Percentiles rank a stretch among this genome's conserved stretches.
Conservation (phyloP, 2,329 filamentous ascomycete genomes). For the Arthroderma uncinatum region DNA sequence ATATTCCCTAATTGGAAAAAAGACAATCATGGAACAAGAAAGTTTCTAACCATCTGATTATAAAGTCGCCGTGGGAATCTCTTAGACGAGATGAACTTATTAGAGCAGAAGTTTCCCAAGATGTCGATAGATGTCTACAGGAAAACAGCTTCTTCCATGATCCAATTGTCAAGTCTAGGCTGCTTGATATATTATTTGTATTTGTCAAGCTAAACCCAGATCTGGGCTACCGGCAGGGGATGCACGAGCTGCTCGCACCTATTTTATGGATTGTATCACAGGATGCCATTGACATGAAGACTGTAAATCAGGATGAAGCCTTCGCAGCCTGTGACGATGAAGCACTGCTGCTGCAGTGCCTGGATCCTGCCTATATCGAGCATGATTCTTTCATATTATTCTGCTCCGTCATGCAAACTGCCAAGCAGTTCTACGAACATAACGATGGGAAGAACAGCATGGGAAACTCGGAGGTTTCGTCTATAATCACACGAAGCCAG, state of each 20-base stretch:
- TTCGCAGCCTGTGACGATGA: conserved; percentile 30
- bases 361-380: conserved; percentile 67
- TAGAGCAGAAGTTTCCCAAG: conserved; percentile 81
- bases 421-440: conserved; percentile 77
- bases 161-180: conserved; percentile 62
- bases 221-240: conserved; percentile 89
- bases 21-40: neutral
- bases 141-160: conserved; percentile 86
- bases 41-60: conserved; percentile 20
- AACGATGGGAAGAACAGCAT: conserved; percentile 32
- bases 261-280: conserved; percentile 73
- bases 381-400: conserved; percentile 87
- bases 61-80: conserved; percentile 81
- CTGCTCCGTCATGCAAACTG: conserved; percentile 73
- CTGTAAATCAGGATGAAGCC: conserved; percentile 23
- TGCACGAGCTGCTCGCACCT: conserved; percentile 91
- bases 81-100: conserved; percentile 72
- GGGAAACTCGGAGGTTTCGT: conserved; percentile 42
- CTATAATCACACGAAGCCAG: conserved; percentile 75
- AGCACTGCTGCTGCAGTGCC: conserved; percentile 49
- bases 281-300: conserved; percentile 57
- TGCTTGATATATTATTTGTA: conserved; percentile 83
- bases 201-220: conserved; percentile 87
- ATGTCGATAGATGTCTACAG: conserved; percentile 81
- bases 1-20: conserved; percentile 19